phyloP scores from a whole-genome alignment of 202 grass and related monocot species.

The Brachypodium distachyon region DNA sequence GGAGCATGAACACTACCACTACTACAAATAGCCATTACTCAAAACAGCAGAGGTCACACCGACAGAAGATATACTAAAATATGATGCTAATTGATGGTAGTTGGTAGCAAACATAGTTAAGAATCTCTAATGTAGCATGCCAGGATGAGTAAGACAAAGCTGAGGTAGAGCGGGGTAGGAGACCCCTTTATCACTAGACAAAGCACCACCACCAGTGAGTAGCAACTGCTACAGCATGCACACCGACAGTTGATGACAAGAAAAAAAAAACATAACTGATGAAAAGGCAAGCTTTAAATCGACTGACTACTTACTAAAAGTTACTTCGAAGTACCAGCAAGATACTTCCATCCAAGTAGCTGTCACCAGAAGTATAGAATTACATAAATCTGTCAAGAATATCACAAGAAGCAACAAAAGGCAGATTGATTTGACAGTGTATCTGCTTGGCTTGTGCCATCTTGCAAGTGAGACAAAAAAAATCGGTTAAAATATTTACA shows the following conservation, averaged over 20 bases:
- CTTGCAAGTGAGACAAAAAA: not conserved
- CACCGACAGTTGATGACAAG: conserved; percentile 30
- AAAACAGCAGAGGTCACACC: not conserved
- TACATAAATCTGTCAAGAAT: not conserved
- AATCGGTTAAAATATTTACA: not conserved
- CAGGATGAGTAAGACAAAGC: conserved; percentile 33
- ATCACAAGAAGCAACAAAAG: conserved; percentile 15
- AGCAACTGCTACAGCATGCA: conserved; percentile 19
- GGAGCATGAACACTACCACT: not conserved
- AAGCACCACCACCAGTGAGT: conserved; percentile 23
- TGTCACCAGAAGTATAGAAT: not conserved
- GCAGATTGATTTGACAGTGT: not conserved
- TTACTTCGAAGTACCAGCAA: not conserved
- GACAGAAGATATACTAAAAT: conserved; percentile 20
- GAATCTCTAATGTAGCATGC: conserved; percentile 26
- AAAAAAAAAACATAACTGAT: conserved; percentile 23
- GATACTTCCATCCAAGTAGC: conserved; percentile 29
- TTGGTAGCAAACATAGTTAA: conserved; percentile 7
- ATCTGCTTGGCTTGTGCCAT: not conserved
- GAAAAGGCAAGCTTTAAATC: conserved; percentile 14
- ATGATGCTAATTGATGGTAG: not conserved
- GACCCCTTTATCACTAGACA: conserved; percentile 26
- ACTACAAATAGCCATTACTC: not conserved
- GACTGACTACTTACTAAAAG: conserved; percentile 7
- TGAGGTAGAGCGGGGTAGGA: conserved; percentile 6